Conservation (phyloP, 305 asterid genomes). For the Fraxinus velutina region DNA sequence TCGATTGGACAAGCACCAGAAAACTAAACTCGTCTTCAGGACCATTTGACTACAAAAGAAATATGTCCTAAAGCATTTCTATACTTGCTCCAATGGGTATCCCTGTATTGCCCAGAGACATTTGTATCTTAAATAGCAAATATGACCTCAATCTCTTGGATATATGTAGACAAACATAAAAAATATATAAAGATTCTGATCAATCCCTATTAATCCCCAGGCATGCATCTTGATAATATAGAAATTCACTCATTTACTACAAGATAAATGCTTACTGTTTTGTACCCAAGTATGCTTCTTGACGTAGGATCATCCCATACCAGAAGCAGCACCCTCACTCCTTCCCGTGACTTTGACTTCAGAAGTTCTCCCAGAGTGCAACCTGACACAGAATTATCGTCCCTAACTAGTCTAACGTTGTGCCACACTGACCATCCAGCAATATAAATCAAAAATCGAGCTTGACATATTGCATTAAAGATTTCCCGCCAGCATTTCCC, state of each 20-base stretch:
- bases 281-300: constrained; percentile 88
- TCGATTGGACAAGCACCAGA: background rate
- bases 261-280: constrained; percentile 59
- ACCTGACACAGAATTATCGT: constrained; percentile 50
- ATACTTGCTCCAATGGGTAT: constrained; percentile 9
- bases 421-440: constrained; percentile 99
- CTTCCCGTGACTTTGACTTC: constrained; percentile 92
- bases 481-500: constrained; percentile 95
- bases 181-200: constrained; percentile 18
- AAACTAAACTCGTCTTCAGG: background rate
- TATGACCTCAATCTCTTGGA: background rate
- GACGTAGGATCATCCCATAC: constrained; percentile 98
- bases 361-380: constrained; percentile 85
- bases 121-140: background rate
- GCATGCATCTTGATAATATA: constrained; percentile 6
- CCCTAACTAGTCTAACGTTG: constrained; percentile 80
- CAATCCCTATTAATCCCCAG: constrained; percentile 1
- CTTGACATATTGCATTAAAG: constrained; percentile 74
- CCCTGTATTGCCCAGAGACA: background rate
- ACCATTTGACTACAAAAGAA: constrained; percentile 12
- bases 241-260: background rate
- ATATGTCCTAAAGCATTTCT: constrained; percentile 7
- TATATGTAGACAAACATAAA: constrained; percentile 7
- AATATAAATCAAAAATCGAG: constrained; percentile 74
- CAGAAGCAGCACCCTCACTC: constrained; percentile 94